Percentiles rank a stretch among this genome's conserved stretches.
Conservation (phyloP, 208 protist genomes). For the Leishmania arabica region DNA sequence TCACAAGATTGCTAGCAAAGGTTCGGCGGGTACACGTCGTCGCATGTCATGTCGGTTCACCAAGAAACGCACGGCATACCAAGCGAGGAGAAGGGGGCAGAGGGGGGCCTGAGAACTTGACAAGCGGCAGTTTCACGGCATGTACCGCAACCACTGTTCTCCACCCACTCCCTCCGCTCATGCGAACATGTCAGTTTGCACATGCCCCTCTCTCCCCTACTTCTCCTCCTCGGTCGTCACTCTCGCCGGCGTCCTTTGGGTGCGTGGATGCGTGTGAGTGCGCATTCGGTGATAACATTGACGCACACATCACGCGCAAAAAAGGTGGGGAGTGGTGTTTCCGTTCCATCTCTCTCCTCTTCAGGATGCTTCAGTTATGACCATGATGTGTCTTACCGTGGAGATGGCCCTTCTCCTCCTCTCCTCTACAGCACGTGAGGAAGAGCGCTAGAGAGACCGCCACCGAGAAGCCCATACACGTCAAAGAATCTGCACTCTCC, state of each 20-base stretch:
- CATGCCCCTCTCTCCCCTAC: background rate
- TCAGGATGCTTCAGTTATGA: background rate
- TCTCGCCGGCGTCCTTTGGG: background rate
- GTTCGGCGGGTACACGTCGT: background rate
- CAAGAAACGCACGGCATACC: background rate
- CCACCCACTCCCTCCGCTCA: background rate
- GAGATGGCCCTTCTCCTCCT: background rate
- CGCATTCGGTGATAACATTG: background rate
- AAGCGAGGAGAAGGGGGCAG: background rate
- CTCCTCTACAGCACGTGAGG: background rate
- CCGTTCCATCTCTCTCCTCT: background rate
- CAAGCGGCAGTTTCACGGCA: background rate
- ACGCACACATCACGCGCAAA: background rate
- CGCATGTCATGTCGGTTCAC: background rate
- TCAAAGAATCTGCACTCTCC: background rate
- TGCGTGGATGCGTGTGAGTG: conserved; percentile 11
- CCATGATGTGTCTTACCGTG: background rate
- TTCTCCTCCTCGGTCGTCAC: background rate
- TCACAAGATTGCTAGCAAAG: background rate
- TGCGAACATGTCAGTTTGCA: background rate
- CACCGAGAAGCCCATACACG: background rate
- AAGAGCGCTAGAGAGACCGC: background rate
- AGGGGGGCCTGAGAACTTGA: background rate
- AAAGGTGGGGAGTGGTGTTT: background rate
- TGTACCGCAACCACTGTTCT: background rate